Percentiles rank a stretch among this genome's conserved stretches.
phyloP scores from a whole-genome alignment of 1,284 basidiomycete genomes.

The Paramarasmius palmivorus region DNA sequence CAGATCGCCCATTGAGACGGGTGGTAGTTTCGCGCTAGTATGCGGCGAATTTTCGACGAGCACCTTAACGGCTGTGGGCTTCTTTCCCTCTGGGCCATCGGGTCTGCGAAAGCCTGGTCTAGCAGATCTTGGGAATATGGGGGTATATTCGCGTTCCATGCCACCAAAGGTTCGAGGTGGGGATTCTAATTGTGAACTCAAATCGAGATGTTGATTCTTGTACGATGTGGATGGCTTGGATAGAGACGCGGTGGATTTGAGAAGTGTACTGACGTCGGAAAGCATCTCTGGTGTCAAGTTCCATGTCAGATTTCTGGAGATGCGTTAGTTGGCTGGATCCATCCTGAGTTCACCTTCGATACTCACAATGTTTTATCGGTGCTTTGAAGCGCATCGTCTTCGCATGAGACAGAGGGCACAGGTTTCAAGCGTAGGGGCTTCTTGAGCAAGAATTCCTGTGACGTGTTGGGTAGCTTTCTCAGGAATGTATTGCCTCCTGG shows the following conservation, averaged over 20 bases:
- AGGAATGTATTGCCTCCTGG: conserved; percentile 8
- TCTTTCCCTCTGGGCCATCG: neutral
- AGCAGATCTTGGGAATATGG: conserved; percentile 46
- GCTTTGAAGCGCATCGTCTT: conserved; percentile 23
- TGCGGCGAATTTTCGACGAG: neutral
- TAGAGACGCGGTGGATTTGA: conserved; percentile 10
- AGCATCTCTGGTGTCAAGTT: conserved; percentile 5
- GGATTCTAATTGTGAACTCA: conserved; percentile 23
- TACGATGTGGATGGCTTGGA: conserved; percentile 18
- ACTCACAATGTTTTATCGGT: conserved; percentile 34
- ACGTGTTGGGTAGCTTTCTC: neutral
- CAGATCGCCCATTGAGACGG: conserved; percentile 27
- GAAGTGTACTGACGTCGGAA: conserved; percentile 9
- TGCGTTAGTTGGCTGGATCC: neutral
- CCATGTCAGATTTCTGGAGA: conserved; percentile 7
- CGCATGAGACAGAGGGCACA: conserved; percentile 18
- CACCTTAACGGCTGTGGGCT: neutral
- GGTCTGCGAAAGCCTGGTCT: conserved; percentile 17
- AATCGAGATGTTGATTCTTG: conserved; percentile 35
- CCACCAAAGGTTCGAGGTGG: conserved; percentile 25
- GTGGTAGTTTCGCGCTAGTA: neutral
- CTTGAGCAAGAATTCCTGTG: conserved; percentile 1
- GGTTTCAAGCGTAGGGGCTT: conserved; percentile 9
- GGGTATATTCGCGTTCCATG: conserved; percentile 32
- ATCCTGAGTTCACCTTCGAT: neutral